phyloP scores from a whole-genome alignment of 225 moss, liverwort and hornwort species.

The Pleurozium schreberi region DNA sequence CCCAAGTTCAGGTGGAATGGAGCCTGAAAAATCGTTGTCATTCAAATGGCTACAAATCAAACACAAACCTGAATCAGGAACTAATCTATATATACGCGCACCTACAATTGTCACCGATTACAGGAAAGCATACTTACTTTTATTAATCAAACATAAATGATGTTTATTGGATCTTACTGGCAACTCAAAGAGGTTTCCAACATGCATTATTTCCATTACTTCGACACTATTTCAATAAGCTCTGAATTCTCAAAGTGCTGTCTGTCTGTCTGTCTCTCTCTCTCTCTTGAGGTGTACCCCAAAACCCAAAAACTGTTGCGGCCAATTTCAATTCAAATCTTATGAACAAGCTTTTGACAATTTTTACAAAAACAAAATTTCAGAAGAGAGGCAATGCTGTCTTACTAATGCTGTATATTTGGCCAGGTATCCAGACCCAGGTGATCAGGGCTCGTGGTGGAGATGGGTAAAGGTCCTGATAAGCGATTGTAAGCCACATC shows the following conservation, averaged over 20 bases:
- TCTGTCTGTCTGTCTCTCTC: neutral
- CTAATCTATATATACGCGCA: neutral
- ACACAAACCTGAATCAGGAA: neutral
- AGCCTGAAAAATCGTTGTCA: constrained; percentile 9
- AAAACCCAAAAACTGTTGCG: neutral
- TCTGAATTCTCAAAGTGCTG: neutral
- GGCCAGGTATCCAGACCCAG: constrained; percentile 46
- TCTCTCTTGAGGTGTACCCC: neutral
- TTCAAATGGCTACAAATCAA: constrained; percentile 12
- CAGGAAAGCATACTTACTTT: neutral
- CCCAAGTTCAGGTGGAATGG: constrained; percentile 14
- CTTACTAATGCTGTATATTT: constrained; percentile 28
- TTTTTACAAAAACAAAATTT: too few species aligned
- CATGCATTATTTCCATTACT: neutral
- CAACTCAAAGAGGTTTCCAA: neutral
- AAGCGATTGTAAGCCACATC: constrained; percentile 23
- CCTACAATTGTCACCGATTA: neutral
- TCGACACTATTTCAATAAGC: neutral
- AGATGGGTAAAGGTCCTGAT: constrained; percentile 17
- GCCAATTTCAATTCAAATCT: too few species aligned
- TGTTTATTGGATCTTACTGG: neutral
- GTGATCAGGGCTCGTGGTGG: neutral
- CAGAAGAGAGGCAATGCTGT: neutral
- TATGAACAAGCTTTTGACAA: too few species aligned
- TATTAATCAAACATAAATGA: neutral